Evolutionary conservation across 305 asterid species (phyloP).

Genomic region (Striga hermonthica): DNA sequence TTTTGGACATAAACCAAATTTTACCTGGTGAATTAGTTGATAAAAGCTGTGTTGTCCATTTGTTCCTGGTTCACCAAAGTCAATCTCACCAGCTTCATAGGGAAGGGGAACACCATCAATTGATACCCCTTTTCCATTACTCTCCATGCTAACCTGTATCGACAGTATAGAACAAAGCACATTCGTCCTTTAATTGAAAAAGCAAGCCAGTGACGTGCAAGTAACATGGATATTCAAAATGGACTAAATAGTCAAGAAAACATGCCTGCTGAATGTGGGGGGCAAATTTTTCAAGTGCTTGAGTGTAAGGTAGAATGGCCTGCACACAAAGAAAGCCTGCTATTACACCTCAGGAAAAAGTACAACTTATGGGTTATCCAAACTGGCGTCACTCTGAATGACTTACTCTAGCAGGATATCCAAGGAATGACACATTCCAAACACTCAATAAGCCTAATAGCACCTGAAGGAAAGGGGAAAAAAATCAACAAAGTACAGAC

Average conservation of each 20-base stretch:
- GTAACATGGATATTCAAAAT: slow-evolving; percentile 25
- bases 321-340: slow-evolving; percentile 37
- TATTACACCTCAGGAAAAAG: slow-evolving; percentile 27
- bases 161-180: slow-evolving; percentile 8
- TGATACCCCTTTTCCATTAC: slow-evolving; percentile 97
- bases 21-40: slow-evolving; percentile 99
- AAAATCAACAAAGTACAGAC: not conserved
- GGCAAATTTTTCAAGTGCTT: slow-evolving; percentile 94
- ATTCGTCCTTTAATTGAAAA: slow-evolving; percentile 14
- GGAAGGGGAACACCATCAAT: slow-evolving; percentile 95
- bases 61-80: slow-evolving; percentile 99
- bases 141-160: slow-evolving; percentile 97
- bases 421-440: slow-evolving; percentile 96
- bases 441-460: slow-evolving; percentile 91
- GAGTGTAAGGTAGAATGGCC: slow-evolving; percentile 97
- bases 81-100: slow-evolving; percentile 92
- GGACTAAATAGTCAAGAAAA: slow-evolving; percentile 23
- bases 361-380: slow-evolving; percentile 15
- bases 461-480: slow-evolving; percentile 50
- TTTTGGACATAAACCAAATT: slow-evolving; percentile 11
- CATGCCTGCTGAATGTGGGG: slow-evolving; percentile 98
- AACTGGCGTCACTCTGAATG: slow-evolving; percentile 31
- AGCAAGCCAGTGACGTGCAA: slow-evolving; percentile 27
- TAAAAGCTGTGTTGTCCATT: slow-evolving; percentile 99
- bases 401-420: slow-evolving; percentile 96